phyloP scores from a whole-genome alignment of 2,329 filamentous ascomycete genomes.

The Davidsoniella eucalypti region DNA sequence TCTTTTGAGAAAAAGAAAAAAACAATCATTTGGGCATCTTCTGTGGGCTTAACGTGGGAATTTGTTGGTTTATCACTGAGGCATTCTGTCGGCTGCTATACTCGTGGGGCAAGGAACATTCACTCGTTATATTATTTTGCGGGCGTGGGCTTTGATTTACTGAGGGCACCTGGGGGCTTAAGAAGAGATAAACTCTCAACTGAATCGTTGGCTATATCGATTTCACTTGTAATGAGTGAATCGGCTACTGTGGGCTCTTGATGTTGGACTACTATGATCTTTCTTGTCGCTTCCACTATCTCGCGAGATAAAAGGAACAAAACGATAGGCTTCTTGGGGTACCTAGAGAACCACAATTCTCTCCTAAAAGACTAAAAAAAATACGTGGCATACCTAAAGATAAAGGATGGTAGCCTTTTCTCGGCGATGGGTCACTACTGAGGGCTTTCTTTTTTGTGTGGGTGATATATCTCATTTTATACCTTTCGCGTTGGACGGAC shows the following conservation, averaged over 20 bases:
- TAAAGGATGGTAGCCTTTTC: conserved; percentile 4
- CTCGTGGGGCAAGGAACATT: conserved; percentile 14
- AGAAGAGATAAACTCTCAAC: conserved; percentile 13
- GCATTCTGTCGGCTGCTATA: conserved; percentile 13
- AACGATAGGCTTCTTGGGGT: conserved; percentile 2
- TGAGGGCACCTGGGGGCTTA: conserved; percentile 13
- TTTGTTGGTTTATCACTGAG: conserved; percentile 13
- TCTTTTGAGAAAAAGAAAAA: neutral
- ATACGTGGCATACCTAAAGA: neutral
- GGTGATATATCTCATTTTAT: neutral
- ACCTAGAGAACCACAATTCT: neutral
- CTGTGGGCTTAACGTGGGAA: conserved; percentile 13
- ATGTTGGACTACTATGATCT: neutral
- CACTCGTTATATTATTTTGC: neutral
- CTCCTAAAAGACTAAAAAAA: conserved; percentile 1
- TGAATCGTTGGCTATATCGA: conserved; percentile 12
- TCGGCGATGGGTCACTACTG: neutral
- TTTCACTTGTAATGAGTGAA: neutral
- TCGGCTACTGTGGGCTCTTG: conserved; percentile 6
- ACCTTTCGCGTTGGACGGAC: neutral
- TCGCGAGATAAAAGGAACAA: neutral
- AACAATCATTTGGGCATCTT: conserved; percentile 6
- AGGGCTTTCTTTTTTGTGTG: conserved; percentile 5
- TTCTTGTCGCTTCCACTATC: neutral
- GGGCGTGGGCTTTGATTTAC: conserved; percentile 13